phyloP scores from a whole-genome alignment of 192 early-diverging fungal genomes.

The Allomyces arbusculus region DNA sequence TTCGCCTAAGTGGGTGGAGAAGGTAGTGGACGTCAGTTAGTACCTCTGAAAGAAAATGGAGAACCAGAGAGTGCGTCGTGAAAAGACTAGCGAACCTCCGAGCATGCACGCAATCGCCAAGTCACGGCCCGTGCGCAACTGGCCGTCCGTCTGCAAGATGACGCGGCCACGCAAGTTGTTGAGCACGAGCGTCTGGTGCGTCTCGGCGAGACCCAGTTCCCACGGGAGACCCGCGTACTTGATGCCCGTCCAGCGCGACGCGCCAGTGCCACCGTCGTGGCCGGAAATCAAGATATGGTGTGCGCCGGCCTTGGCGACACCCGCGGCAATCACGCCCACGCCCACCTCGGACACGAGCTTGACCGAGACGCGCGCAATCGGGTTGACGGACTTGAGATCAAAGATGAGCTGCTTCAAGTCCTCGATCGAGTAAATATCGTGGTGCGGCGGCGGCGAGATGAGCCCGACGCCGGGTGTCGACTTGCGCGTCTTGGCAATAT shows the following conservation, averaged over 20 bases:
- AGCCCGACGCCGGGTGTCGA: conserved; percentile 88
- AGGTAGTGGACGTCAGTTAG: too few relatives aligned
- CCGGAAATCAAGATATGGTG: conserved; percentile 88
- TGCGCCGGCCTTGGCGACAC: conserved; percentile 91
- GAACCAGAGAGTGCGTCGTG: too few relatives aligned
- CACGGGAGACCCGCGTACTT: conserved; percentile 96
- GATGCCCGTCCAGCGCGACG: conserved; percentile 92
- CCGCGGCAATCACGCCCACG: conserved; percentile 88
- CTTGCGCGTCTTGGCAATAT: conserved; percentile 73
- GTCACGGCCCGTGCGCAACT: conserved; percentile 92
- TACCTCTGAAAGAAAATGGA: too few relatives aligned
- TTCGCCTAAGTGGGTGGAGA: conserved; percentile 26
- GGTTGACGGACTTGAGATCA: conserved; percentile 89
- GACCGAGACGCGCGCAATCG: conserved; percentile 73
- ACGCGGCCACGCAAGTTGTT: conserved; percentile 92
- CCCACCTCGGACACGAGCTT: conserved; percentile 96
- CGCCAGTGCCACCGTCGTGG: conserved; percentile 97
- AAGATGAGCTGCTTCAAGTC: conserved; percentile 97
- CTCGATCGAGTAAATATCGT: conserved; percentile 98
- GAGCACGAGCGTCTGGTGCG: conserved; percentile 93
- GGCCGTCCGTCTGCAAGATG: conserved; percentile 92
- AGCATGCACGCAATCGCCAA: conserved; percentile 92
- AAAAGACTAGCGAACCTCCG: conserved; percentile 23
- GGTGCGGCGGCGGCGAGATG: conserved; percentile 93
- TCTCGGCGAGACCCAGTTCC: conserved; percentile 97